Evolutionary conservation across 2,329 filamentous ascomycete genomes (phyloP), one percentile per base, ranked within the genome.

Genomic region (Hymenoscyphus fructigenus): DNA sequence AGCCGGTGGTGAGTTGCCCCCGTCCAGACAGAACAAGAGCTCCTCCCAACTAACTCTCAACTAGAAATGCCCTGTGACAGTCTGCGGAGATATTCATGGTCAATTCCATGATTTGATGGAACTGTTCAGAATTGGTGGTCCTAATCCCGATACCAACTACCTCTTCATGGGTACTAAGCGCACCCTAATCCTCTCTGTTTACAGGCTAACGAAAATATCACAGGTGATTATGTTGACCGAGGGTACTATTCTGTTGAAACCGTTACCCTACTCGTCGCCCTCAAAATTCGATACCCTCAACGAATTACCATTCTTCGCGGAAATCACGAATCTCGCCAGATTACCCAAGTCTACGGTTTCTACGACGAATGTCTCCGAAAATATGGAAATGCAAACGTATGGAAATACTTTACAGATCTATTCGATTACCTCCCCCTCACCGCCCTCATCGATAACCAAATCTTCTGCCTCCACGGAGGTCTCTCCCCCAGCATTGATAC

Each of bases 71-170:
- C 95, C 95, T 56, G 95, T 98, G 71, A 99, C 95, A 64, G 95
- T 99, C 68, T 98, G 95, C 79, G 95, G 95, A 78, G 95, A 99
- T 81, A 99, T 99, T 78, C 95, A 99, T 80, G 95, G 95, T 71
- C 95, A 99, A 81, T 98, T 98, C 79, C 94, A 98, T 80, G 95
- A 99, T 77, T 82, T 99, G 79, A 98, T 99, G 93, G 95, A 99
- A 82, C 88, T 99, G 62, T 99, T 99, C 86, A 96, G 96, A 83
- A 98, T 99, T 79, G 95, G 95, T 73, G 95, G 95, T 62, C 93
- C 93, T 67, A 97, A 97, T 77, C 95, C 95, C 71, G 95, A 99
- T 80, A 98, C 95, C 76, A 98, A 98, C 83, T 98, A 98, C 81
- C 89, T 98, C 71, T 98, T 98, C 83, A 98, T 99, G 93, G 93